Evolutionary conservation across 345 rosid species (phyloP), one percentile per base, ranked within the genome.

Genomic region (Stellera chamaejasme): DNA sequence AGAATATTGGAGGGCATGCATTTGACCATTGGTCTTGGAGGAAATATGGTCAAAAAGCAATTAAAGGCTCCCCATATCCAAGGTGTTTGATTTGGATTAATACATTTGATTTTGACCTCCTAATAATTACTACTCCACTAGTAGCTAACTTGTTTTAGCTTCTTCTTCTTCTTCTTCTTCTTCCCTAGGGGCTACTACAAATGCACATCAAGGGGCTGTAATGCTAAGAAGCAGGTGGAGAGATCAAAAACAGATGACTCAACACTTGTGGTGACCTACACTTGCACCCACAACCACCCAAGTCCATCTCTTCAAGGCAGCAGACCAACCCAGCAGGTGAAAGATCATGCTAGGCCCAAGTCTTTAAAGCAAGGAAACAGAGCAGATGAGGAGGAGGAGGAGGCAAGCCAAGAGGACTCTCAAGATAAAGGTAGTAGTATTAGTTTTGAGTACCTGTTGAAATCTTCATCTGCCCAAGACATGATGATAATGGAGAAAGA

Each of bases 21-120:
- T 78, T 75, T 72, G 90, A 83, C 78, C 70, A 66, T 49, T 83
- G 90, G 90, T 83, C 86, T 14, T 83, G 90, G 90, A 83, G 90
- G 58, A 83, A 83, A 62, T 83, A 83, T 61, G 90, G 90, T 25
- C 86, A 83, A 50, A 83, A 83, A 47, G 86, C 90, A 19, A 83
- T 83, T 27, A 83, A 83, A 65, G 90, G 90, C 39, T 83, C 86
- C 53, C 90, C 90, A 65, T 62, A 72, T 69, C 90, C 86, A 27
- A 80, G 90, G 90, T 80, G 13, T 5, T 19, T 32, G 39, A 4
- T 32, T 32, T 32, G 39, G 39, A 32, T 32, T 32, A 19, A 19
- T 19, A 19, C 23, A 19, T 19, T 19, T 19, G 23, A 19, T 19
- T 19, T 19, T 19, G 23, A 19, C 23, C 23, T 19, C 23, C 1